Conservation (phyloP, 1,139 yeast species). For the Komagataea norvegica region DNA sequence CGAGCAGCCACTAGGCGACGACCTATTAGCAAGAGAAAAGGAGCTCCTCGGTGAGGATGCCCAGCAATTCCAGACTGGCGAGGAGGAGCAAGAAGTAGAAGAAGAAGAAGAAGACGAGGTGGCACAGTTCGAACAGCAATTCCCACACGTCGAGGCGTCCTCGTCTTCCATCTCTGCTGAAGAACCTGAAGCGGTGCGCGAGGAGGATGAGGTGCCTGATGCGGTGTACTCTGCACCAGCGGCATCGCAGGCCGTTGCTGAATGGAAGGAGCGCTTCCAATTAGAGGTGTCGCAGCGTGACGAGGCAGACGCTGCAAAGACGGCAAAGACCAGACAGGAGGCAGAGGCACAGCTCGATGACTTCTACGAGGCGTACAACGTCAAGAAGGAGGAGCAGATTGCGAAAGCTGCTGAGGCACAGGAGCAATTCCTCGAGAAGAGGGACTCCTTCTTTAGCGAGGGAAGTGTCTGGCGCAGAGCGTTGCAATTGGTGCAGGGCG, state of each 20-base stretch:
- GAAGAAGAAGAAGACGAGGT: constrained; percentile 57
- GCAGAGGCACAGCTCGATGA: constrained; percentile 91
- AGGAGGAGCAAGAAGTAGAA: constrained; percentile 48
- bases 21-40: constrained; percentile 80
- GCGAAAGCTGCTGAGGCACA: constrained; percentile 63
- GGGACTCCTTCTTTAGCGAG: constrained; percentile 70
- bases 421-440: constrained; percentile 65
- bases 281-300: constrained; percentile 82
- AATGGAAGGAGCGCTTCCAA: constrained; percentile 84
- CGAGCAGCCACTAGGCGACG: constrained; percentile 38
- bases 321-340: constrained; percentile 62
- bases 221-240: too few relatives aligned
- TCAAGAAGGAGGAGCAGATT: constrained; percentile 71
- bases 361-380: constrained; percentile 88
- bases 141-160: constrained; percentile 58
- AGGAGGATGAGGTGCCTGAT: too few relatives aligned
- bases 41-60: constrained; percentile 71
- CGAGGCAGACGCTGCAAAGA: constrained; percentile 59
- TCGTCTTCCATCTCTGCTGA: too few relatives aligned
- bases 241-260: constrained; percentile 56
- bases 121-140: constrained; percentile 61
- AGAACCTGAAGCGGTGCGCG: too few relatives aligned
- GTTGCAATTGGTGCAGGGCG: constrained; percentile 43
- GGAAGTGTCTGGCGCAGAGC: constrained; percentile 84
- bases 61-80: constrained; percentile 65